phyloP scores from a whole-genome alignment of 768 basidiomycete genomes.

The Auricularia heimuer region DNA sequence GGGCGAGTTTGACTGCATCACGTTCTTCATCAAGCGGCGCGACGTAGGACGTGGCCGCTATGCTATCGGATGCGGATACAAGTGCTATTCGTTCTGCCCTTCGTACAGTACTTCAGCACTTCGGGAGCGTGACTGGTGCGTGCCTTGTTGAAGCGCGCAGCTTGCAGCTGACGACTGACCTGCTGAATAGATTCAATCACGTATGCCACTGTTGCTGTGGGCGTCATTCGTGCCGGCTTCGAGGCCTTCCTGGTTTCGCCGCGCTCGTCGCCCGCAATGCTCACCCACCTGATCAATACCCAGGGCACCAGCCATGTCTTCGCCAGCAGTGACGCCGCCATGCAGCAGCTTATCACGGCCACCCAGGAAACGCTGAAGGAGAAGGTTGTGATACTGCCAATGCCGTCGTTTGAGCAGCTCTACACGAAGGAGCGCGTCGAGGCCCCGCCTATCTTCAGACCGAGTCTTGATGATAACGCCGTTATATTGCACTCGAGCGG shows the following conservation, averaged over 20 bases:
- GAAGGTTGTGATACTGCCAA: conserved; percentile 4
- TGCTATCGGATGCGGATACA: too few relatives aligned
- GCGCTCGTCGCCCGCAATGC: conserved; percentile 37
- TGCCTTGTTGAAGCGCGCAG: too few relatives aligned
- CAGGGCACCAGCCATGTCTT: conserved; percentile 24
- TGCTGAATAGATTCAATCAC: conserved; percentile 20
- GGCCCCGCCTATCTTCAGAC: conserved; percentile 9
- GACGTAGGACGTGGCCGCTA: too few relatives aligned
- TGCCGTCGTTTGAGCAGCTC: conserved; percentile 18
- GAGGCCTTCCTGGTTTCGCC: conserved; percentile 27
- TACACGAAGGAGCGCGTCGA: conserved; percentile 9
- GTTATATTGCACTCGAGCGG: conserved; percentile 23
- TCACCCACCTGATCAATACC: conserved; percentile 33
- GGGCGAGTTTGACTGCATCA: too few relatives aligned
- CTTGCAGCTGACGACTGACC: neutral
- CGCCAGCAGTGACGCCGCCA: conserved; percentile 12
- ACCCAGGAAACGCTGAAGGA: neutral
- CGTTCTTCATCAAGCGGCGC: too few relatives aligned
- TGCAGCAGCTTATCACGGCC: conserved; percentile 8
- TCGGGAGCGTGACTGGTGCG: conserved; percentile 3
- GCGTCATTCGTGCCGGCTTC: conserved; percentile 14
- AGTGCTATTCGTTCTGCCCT: too few relatives aligned
- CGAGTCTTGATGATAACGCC: conserved; percentile 10
- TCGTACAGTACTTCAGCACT: too few relatives aligned
- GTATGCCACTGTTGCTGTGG: conserved; percentile 7